Conservation (phyloP, 2,329 filamentous ascomycete species). For the Rhinocladiella mackenziei region DNA sequence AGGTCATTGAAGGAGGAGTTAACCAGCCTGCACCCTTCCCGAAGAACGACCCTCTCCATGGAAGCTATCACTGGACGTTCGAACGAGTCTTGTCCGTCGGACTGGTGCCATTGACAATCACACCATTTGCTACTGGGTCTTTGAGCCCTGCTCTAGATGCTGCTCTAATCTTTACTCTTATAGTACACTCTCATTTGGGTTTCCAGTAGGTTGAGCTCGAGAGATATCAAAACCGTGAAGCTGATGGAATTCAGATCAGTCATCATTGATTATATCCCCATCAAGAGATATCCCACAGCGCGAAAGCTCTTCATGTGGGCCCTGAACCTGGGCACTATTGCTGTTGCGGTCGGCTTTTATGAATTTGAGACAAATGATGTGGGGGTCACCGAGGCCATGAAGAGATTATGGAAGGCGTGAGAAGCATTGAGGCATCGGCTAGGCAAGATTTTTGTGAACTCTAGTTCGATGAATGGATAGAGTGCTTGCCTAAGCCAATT, state of each 20-base stretch:
- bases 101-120: slow-evolving; percentile 79
- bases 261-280: slow-evolving; percentile 88
- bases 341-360: slow-evolving; percentile 84
- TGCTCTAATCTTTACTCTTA: slow-evolving; percentile 72
- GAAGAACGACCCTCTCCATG: slow-evolving; percentile 68
- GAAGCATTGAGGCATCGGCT: slow-evolving; percentile 26
- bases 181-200: slow-evolving; percentile 93
- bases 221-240: not conserved
- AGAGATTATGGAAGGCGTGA: slow-evolving; percentile 78
- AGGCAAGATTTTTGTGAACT: slow-evolving; percentile 17
- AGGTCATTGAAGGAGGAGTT: slow-evolving; percentile 70
- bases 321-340: slow-evolving; percentile 71
- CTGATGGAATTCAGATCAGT: slow-evolving; percentile 49
- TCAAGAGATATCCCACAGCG: slow-evolving; percentile 62
- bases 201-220: slow-evolving; percentile 63
- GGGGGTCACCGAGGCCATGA: slow-evolving; percentile 82
- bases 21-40: slow-evolving; percentile 83
- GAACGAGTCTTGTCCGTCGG: slow-evolving; percentile 75
- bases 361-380: slow-evolving; percentile 99
- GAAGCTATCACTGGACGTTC: slow-evolving; percentile 98
- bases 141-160: slow-evolving; percentile 88
- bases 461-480: slow-evolving; percentile 25
- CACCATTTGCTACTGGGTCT: slow-evolving; percentile 86
- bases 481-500: slow-evolving; percentile 20
- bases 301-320: slow-evolving; percentile 69